Conservation (phyloP, 768 basidiomycete species). For the Trametes meyenii region DNA sequence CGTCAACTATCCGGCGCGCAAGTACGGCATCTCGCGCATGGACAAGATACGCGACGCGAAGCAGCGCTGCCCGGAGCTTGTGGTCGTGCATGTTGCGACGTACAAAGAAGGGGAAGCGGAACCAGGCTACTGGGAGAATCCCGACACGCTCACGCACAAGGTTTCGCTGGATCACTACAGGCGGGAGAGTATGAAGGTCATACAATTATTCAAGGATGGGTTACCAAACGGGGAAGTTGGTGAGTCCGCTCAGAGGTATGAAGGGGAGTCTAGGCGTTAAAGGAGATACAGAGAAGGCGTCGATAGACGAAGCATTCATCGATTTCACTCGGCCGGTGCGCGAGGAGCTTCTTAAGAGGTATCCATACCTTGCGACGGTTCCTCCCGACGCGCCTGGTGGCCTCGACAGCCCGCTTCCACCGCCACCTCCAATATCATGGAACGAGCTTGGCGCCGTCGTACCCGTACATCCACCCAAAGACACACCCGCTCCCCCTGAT, state of each 20-base stretch:
- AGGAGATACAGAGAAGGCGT: constrained; percentile 76
- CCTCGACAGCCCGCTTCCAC: constrained; percentile 75
- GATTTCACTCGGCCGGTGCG: constrained; percentile 87
- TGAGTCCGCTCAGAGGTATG: constrained; percentile 35
- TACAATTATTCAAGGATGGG: constrained; percentile 78
- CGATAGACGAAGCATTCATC: constrained; percentile 96
- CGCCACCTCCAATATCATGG: constrained; percentile 70
- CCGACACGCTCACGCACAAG: constrained; percentile 91
- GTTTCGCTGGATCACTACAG: constrained; percentile 94
- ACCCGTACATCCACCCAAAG: constrained; percentile 46
- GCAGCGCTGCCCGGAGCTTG: constrained; percentile 82
- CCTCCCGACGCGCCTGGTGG: constrained; percentile 72
- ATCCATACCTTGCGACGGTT: constrained; percentile 73
- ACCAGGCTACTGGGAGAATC: constrained; percentile 90
- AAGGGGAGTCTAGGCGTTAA: background rate
- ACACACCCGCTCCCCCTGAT: constrained; percentile 23
- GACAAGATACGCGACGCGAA: constrained; percentile 80
- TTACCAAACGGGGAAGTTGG: constrained; percentile 83
- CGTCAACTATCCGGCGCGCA: constrained; percentile 93
- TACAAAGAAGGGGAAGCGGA: constrained; percentile 86
- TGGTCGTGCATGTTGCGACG: constrained; percentile 92
- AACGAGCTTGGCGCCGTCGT: constrained; percentile 60
- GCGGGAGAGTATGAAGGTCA: constrained; percentile 86
- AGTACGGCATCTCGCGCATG: constrained; percentile 92
- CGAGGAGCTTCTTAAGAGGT: constrained; percentile 68